These are phyloP conservation scores for Boletus huronensis DNA, from an alignment of 768 basidiomycete species.

Conservation along the genomic window DNA sequence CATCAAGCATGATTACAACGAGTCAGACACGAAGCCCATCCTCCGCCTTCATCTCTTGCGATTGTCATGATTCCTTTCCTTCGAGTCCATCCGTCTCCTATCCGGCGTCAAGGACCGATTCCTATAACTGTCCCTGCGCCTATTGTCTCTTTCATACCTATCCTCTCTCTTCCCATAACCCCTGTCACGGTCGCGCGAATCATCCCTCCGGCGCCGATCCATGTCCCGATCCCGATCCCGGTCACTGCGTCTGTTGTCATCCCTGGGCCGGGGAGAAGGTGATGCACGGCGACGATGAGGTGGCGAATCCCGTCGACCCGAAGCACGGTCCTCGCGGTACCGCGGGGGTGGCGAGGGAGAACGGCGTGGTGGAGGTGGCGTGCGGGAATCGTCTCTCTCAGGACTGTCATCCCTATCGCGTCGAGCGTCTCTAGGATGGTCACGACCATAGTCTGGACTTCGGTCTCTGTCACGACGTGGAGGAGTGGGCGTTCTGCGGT, in stretches of 20 bases:
- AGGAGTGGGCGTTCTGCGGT: conserved; percentile 33
- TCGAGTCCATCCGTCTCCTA: conserved; percentile 19
- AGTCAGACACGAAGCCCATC: background rate
- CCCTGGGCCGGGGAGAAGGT: conserved; percentile 22
- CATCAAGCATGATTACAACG: background rate
- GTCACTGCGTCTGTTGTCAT: conserved; percentile 11
- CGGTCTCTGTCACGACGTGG: conserved; percentile 28
- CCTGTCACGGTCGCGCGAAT: conserved; percentile 24
- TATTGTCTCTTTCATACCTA: conserved; percentile 20
- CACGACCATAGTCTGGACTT: conserved; percentile 19
- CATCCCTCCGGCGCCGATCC: conserved; percentile 26
- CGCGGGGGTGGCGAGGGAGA: conserved; percentile 28
- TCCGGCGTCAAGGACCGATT: conserved; percentile 27
- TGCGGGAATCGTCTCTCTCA: conserved; percentile 33
- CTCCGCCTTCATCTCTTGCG: conserved; percentile 21
- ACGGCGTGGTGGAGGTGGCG: conserved; percentile 32
- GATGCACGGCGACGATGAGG: conserved; percentile 22
- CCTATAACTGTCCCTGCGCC: conserved; percentile 18
- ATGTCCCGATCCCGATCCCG: conserved; percentile 18
- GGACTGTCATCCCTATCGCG: conserved; percentile 19
- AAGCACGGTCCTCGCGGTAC: conserved; percentile 22
- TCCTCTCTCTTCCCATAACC: conserved; percentile 19
- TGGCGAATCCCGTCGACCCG: conserved; percentile 24
- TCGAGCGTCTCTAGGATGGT: conserved; percentile 15
- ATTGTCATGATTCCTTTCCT: conserved; percentile 19